Evolutionary conservation across 331 rosid genomes (phyloP).

Genomic region (Stylosanthes scabra): DNA sequence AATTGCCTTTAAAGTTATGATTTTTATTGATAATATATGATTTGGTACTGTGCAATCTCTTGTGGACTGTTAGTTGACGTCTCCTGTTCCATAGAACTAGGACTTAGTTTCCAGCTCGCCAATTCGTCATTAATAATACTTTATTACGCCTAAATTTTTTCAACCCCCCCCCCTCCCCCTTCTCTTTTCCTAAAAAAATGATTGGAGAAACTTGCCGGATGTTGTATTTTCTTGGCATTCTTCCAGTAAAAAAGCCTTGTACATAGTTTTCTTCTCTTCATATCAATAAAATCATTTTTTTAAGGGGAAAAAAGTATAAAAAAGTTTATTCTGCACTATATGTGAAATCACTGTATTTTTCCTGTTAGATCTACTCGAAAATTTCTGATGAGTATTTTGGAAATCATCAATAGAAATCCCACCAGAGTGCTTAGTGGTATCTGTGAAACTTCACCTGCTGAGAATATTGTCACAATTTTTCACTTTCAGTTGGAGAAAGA

Average conservation of each 20-base stretch:
- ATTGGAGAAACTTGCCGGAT: slow-evolving; percentile 24
- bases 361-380: slow-evolving; percentile 19
- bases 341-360: slow-evolving; percentile 13
- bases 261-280: background rate
- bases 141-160: slow-evolving; percentile 24
- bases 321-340: slow-evolving; percentile 13
- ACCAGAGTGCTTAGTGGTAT: background rate
- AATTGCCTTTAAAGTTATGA: background rate
- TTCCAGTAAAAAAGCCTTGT: slow-evolving; percentile 9
- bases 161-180: background rate
- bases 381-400: background rate
- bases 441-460: slow-evolving; percentile 31
- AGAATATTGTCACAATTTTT: slow-evolving; percentile 39
- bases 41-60: slow-evolving; percentile 11
- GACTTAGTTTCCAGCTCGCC: slow-evolving; percentile 26
- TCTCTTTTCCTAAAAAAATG: background rate
- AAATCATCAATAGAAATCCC: background rate
- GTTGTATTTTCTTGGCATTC: slow-evolving; percentile 8
- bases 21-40: background rate
- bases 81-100: slow-evolving; percentile 23
- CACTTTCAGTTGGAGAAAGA: slow-evolving; percentile 91
- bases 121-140: slow-evolving; percentile 20
- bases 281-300: too few relatives aligned
- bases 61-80: slow-evolving; percentile 33
- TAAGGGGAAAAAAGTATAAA: too few relatives aligned